Percentiles rank a stretch among this genome's conserved stretches.
Evolutionary conservation across 805 yeast genomes (phyloP).

Genomic region (Brettanomyces nanus): DNA sequence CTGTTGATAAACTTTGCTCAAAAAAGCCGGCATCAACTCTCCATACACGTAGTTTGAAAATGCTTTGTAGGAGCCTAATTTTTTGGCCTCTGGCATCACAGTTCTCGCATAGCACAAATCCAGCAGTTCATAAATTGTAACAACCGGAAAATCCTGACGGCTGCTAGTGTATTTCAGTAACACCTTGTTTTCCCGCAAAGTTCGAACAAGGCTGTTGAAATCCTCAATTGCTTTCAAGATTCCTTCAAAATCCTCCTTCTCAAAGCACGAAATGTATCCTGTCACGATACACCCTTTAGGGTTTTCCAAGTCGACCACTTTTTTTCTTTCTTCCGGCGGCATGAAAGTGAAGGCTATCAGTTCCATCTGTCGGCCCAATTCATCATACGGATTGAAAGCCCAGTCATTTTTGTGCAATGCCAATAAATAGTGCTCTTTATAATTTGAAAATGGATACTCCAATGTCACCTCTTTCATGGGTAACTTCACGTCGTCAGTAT

Average conservation of each 20-base stretch:
- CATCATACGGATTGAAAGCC: constrained; percentile 53
- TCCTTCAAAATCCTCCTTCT: constrained; percentile 10
- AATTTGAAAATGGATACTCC: constrained; percentile 34
- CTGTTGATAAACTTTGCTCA: constrained; percentile 54
- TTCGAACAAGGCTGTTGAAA: constrained; percentile 34
- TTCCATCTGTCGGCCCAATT: constrained; percentile 46
- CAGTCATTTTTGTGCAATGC: constrained; percentile 46
- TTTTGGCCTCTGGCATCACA: constrained; percentile 64
- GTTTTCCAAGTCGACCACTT: constrained; percentile 27
- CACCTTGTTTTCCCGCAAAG: constrained; percentile 27
- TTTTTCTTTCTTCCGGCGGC: constrained; percentile 27
- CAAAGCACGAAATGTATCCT: constrained; percentile 27
- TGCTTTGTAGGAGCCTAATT: constrained; percentile 66
- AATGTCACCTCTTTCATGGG: constrained; percentile 20
- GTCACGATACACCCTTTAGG: constrained; percentile 33
- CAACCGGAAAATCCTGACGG: constrained; percentile 26
- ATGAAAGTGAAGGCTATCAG: constrained; percentile 31
- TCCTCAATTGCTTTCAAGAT: constrained; percentile 25
- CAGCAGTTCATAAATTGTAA: constrained; percentile 57
- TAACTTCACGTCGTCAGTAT: constrained; percentile 21
- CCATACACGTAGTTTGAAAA: constrained; percentile 90
- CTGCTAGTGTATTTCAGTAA: constrained; percentile 12
- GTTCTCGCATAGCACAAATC: constrained; percentile 68
- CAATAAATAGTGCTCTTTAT: constrained; percentile 41
- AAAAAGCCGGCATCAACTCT: constrained; percentile 73